A percentile compares a stretch with the other conserved stretches of the same genome.
Conservation (phyloP, 805 yeast genomes). For the Sugiyamaella smithiae region DNA sequence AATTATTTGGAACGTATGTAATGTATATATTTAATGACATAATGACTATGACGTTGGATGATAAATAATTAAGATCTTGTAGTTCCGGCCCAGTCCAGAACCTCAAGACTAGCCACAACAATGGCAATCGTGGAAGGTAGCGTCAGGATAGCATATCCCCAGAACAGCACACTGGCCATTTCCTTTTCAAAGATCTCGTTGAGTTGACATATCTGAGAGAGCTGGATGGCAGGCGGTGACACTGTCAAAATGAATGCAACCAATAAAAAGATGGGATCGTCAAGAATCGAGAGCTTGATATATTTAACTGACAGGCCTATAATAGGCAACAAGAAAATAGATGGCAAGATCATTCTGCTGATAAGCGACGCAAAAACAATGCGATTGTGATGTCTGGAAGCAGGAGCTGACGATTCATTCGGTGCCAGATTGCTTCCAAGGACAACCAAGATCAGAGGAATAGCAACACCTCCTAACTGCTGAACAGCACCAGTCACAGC, state of each 20-base stretch:
- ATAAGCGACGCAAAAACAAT: constrained; percentile 53
- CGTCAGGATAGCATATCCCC: constrained; percentile 64
- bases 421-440: constrained; percentile 61
- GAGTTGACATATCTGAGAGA: constrained; percentile 61
- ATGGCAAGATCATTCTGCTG: constrained; percentile 61
- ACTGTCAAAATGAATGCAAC: constrained; percentile 58
- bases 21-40: no score
- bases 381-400: constrained; percentile 39
- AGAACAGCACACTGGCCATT: constrained; percentile 63
- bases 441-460: constrained; percentile 59
- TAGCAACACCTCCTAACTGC: constrained; percentile 56
- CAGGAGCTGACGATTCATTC: constrained; percentile 44
- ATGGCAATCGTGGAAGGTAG: constrained; percentile 57
- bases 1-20: no score
- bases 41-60: no score
- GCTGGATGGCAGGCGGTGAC: constrained; percentile 67
- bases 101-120: constrained; percentile 53
- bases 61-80: constrained; percentile 13
- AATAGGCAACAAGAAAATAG: constrained; percentile 51
- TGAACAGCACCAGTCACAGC: constrained; percentile 53
- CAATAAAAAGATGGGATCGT: constrained; percentile 59
- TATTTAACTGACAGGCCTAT: constrained; percentile 52
- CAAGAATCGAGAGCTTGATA: constrained; percentile 45
- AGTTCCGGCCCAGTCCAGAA: constrained; percentile 49
- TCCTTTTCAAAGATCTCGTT: constrained; percentile 60